Percentiles rank a stretch among this genome's conserved stretches.
These are phyloP conservation scores for Verticillium klebahnii DNA, from an alignment of 2,329 filamentous ascomycete genomes.

Conservation along the genomic window DNA sequence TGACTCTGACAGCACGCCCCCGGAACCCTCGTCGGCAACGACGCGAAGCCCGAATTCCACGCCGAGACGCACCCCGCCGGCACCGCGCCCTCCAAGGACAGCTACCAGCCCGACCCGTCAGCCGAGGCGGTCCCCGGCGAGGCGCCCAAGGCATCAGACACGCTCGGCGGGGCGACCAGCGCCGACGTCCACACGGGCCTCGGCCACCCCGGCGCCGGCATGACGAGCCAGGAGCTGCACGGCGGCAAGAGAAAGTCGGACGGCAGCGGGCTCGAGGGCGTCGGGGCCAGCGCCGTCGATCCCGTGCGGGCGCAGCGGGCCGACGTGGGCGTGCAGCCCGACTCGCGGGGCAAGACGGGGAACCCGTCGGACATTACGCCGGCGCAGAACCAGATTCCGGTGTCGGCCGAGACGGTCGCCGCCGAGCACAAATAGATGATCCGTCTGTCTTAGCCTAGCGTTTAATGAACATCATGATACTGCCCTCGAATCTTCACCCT, in stretches of 20 bases:
- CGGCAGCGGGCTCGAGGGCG: constrained; percentile 31
- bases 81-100: constrained; percentile 48
- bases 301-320: constrained; percentile 22
- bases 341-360: constrained; percentile 15
- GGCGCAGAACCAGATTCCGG: constrained; percentile 19
- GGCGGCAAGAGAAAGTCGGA: constrained; percentile 32
- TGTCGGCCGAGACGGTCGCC: constrained; percentile 19
- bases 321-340: constrained; percentile 21
- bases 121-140: constrained; percentile 28
- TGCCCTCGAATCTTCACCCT: no score
- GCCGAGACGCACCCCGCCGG: constrained; percentile 57
- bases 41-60: constrained; percentile 57
- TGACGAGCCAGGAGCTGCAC: constrained; percentile 35
- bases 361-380: constrained; percentile 14
- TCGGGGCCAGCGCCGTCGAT: constrained; percentile 25
- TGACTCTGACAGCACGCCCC: constrained; percentile 52
- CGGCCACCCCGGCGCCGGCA: constrained; percentile 38
- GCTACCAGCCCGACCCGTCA: constrained; percentile 33
- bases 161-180: constrained; percentile 39
- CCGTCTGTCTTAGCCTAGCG: neutral
- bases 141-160: constrained; percentile 29
- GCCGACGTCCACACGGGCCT: constrained; percentile 35
- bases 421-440: constrained; percentile 9
- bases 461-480: neutral
- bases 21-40: constrained; percentile 56